Conservation (phyloP, 1,284 basidiomycete genomes). For the Polyporus tsugae region DNA sequence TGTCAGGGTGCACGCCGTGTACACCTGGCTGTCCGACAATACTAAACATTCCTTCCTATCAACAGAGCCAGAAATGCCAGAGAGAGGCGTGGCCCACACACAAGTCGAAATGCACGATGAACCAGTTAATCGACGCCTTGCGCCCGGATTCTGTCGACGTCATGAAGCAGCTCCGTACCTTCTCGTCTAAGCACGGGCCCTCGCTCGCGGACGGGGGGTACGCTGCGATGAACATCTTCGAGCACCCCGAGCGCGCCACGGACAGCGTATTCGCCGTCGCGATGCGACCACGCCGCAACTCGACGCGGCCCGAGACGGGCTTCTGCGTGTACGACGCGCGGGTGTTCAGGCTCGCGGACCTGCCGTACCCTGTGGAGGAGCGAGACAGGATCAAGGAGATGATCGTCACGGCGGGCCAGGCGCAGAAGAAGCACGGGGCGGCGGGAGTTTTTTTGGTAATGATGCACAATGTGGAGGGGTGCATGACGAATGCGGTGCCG, state of each 20-base stretch:
- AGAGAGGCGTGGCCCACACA: conserved; percentile 33
- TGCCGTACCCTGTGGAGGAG: conserved; percentile 26
- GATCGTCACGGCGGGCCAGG: conserved; percentile 24
- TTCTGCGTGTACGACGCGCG: conserved; percentile 28
- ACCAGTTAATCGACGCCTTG: conserved; percentile 9
- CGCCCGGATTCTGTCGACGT: conserved; percentile 14
- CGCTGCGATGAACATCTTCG: conserved; percentile 32
- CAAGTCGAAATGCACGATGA: conserved; percentile 34
- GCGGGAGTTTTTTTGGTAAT: conserved; percentile 30
- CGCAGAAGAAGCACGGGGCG: conserved; percentile 28
- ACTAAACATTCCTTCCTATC: neutral
- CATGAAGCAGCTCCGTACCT: conserved; percentile 31
- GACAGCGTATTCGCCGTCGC: conserved; percentile 29
- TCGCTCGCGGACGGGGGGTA: conserved; percentile 30
- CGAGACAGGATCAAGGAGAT: conserved; percentile 31
- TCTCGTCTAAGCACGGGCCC: conserved; percentile 38
- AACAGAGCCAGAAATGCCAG: conserved; percentile 38
- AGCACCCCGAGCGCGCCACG: conserved; percentile 27
- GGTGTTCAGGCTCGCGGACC: conserved; percentile 23
- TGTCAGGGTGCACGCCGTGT: no score
- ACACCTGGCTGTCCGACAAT: neutral
- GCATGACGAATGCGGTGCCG: conserved; percentile 34
- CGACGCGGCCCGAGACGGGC: conserved; percentile 31
- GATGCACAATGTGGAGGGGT: conserved; percentile 25
- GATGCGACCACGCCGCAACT: conserved; percentile 23